Evolutionary conservation across 331 rosid species (phyloP).

Genomic region (Quercus phellos): DNA sequence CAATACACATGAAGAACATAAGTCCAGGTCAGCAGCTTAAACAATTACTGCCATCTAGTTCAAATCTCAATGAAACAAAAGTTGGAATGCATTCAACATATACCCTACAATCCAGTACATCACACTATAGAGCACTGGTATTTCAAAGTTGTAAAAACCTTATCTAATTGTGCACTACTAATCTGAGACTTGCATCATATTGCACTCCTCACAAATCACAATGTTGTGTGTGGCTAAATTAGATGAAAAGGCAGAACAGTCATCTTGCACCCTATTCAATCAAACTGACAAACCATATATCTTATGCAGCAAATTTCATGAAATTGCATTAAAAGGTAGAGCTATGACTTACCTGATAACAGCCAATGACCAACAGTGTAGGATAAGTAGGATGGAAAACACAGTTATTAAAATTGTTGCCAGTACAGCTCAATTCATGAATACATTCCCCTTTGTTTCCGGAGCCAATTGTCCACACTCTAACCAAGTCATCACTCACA

Average conservation of each 20-base stretch:
- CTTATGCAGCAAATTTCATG: constrained; percentile 5
- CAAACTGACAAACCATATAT: neutral
- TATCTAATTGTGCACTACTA: neutral
- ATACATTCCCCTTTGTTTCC: constrained; percentile 43
- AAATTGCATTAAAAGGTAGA: neutral
- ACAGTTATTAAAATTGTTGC: constrained; percentile 46
- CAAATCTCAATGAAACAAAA: neutral
- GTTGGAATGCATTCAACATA: neutral
- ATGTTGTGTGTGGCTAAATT: neutral
- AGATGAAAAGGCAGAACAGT: neutral
- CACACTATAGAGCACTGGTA: neutral
- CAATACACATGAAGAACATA: constrained; percentile 5
- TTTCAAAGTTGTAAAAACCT: neutral
- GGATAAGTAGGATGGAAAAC: constrained; percentile 66
- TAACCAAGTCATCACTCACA: constrained; percentile 56
- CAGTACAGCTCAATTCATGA: constrained; percentile 37
- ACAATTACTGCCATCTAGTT: neutral
- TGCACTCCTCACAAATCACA: neutral
- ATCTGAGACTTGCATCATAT: neutral
- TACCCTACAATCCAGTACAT: neutral
- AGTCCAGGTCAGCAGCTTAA: neutral
- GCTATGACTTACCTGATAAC: constrained; percentile 46
- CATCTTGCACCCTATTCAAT: neutral
- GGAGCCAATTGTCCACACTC: constrained; percentile 57
- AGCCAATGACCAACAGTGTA: constrained; percentile 48